Percentiles rank a stretch among this genome's conserved stretches.
Evolutionary conservation across 495 filamentous ascomycete species (phyloP).

Genomic region (Rhizodiscina lignyota): DNA sequence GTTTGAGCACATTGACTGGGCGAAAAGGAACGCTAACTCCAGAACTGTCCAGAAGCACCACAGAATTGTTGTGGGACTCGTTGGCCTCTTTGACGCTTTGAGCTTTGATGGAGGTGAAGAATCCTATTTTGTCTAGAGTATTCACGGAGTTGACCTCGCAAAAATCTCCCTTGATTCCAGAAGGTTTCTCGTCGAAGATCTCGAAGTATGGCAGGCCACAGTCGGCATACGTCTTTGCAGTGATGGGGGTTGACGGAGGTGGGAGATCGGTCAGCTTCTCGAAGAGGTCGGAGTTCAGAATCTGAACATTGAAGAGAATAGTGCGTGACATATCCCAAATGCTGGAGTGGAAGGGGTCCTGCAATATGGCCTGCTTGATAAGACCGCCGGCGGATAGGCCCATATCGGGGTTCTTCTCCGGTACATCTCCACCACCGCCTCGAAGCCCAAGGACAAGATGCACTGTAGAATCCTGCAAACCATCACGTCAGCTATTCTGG

Average conservation of each 20-base stretch:
- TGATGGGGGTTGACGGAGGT: constrained; percentile 21
- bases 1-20: too few species aligned
- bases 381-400: constrained; percentile 21
- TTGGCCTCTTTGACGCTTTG: too few species aligned
- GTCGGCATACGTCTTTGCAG: constrained; percentile 17
- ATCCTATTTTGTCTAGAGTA: too few species aligned
- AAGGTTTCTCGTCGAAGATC: constrained; percentile 2
- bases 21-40: too few species aligned
- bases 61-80: too few species aligned
- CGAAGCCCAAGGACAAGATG: constrained; percentile 3
- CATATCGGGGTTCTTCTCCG: constrained; percentile 15
- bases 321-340: constrained; percentile 20
- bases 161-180: too few species aligned
- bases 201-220: constrained; percentile 2
- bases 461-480: neutral
- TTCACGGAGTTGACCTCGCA: too few species aligned
- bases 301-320: constrained; percentile 25
- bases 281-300: constrained; percentile 21
- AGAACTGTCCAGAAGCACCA: too few species aligned
- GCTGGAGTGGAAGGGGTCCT: constrained; percentile 7
- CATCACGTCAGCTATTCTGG: neutral
- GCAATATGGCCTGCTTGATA: constrained; percentile 19
- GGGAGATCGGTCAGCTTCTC: constrained; percentile 18
- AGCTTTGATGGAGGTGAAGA: too few species aligned
- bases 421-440: neutral